These are phyloP conservation scores for Citeromyces hawaiiensis DNA, from an alignment of 1,139 yeast species.

Conservation along the genomic window DNA sequence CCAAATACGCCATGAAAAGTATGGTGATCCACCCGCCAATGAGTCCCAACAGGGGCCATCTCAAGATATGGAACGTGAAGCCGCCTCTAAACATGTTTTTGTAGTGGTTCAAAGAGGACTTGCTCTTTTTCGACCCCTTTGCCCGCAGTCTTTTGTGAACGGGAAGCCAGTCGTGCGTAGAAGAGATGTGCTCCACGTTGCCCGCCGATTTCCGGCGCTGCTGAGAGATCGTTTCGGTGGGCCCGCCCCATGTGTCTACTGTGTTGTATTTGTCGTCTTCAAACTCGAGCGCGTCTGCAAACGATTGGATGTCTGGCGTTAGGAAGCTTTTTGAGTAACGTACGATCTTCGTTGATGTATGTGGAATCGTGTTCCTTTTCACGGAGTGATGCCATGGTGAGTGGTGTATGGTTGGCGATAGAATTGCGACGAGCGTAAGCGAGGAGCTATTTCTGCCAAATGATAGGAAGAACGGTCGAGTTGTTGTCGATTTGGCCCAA, in stretches of 20 bases:
- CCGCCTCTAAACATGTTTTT: constrained; percentile 31
- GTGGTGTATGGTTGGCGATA: no score
- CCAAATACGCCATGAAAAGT: constrained; percentile 33
- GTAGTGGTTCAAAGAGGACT: constrained; percentile 17
- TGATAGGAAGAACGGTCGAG: no score
- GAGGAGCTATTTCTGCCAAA: no score
- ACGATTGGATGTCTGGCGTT: constrained; percentile 17
- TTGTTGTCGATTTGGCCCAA: no score
- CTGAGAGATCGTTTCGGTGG: constrained; percentile 11
- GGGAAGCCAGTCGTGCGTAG: constrained; percentile 64
- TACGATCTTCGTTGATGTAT: constrained; percentile 17
- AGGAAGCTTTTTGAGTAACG: constrained; percentile 7
- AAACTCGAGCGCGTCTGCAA: constrained; percentile 23
- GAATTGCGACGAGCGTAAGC: no score
- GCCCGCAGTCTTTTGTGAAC: constrained; percentile 20
- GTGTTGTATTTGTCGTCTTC: constrained; percentile 12
- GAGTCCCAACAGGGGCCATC: constrained; percentile 52
- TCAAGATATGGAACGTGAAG: constrained; percentile 34
- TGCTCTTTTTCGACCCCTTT: constrained; percentile 5
- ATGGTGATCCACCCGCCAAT: constrained; percentile 41
- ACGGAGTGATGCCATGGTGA: no score
- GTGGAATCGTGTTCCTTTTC: not conserved
- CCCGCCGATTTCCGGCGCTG: constrained; percentile 7
- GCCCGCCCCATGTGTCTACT: constrained; percentile 2
- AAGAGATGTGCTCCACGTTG: constrained; percentile 28